Evolutionary conservation across 2,329 filamentous ascomycete species (phyloP).

Genomic region (Hypoxylon sp.): DNA sequence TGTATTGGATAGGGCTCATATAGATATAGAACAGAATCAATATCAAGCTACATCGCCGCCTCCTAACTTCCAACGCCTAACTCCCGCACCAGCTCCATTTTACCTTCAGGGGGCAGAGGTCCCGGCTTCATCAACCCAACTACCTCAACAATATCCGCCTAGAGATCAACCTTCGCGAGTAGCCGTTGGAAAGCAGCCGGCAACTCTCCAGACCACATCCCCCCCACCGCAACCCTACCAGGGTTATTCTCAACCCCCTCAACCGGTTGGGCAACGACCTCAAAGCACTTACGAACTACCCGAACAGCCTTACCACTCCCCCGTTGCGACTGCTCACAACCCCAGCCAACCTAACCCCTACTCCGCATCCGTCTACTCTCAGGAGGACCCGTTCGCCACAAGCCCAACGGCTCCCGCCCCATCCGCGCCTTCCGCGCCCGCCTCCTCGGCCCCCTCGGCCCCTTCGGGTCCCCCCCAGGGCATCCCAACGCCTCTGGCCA

Average conservation of each 20-base stretch:
- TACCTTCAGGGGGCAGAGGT: conserved; percentile 72
- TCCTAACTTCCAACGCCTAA: conserved; percentile 67
- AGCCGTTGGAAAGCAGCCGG: conserved; percentile 61
- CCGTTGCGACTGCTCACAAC: conserved; percentile 66
- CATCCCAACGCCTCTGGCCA: conserved; percentile 44
- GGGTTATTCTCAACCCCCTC: conserved; percentile 60
- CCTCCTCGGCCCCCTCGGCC: conserved; percentile 44
- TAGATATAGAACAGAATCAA: conserved; percentile 56
- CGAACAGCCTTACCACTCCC: conserved; percentile 81
- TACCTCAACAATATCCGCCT: conserved; percentile 59
- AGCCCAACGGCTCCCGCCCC: conserved; percentile 46
- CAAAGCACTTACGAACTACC: conserved; percentile 80
- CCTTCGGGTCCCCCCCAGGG: conserved; percentile 41
- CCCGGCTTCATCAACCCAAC: conserved; percentile 54
- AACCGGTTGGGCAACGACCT: conserved; percentile 64
- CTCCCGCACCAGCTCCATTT: conserved; percentile 69
- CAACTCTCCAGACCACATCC: conserved; percentile 64
- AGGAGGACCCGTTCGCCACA: conserved; percentile 58
- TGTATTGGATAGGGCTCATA: conserved; percentile 44
- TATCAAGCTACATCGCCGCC: conserved; percentile 61
- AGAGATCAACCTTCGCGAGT: conserved; percentile 64
- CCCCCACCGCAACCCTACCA: conserved; percentile 65
- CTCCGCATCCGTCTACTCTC: conserved; percentile 61
- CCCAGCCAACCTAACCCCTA: conserved; percentile 58
- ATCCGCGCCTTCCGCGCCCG: conserved; percentile 47